These are phyloP conservation scores for Fusarium mexicanum DNA, from an alignment of 2,329 filamentous ascomycete species.

Conservation along the genomic window DNA sequence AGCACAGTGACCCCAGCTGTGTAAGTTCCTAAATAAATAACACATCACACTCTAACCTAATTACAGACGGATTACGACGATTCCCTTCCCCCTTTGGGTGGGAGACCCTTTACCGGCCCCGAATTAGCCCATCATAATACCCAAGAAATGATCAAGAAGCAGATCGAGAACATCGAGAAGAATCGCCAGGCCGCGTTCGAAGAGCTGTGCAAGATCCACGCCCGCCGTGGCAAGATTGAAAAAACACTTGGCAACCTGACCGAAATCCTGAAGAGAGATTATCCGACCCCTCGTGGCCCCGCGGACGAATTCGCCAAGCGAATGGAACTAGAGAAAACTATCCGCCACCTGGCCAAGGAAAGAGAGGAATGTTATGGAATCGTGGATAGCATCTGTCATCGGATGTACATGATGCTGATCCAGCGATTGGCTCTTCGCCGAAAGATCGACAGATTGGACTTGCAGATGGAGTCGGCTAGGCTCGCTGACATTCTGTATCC, in stretches of 20 bases:
- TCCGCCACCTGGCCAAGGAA: rapidly evolving
- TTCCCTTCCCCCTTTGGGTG: rapidly evolving
- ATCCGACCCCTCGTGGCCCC: too few species aligned
- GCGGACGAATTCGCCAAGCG: too few species aligned
- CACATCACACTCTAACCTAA: background rate
- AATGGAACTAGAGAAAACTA: rapidly evolving
- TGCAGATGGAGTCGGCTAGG: background rate
- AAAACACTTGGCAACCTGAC: too few species aligned
- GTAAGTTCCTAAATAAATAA: rapidly evolving
- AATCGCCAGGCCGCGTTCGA: background rate
- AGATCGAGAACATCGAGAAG: background rate
- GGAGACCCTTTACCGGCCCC: rapidly evolving
- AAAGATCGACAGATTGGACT: rapidly evolving
- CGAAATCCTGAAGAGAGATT: too few species aligned
- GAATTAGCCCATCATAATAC: rapidly evolving
- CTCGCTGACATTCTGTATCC: background rate
- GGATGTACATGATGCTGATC: background rate
- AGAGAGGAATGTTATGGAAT: rapidly evolving
- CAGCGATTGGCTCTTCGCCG: background rate
- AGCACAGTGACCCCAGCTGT: rapidly evolving
- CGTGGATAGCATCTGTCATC: rapidly evolving
- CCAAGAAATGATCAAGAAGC: background rate
- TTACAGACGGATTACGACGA: rapidly evolving
- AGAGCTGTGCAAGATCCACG: background rate
- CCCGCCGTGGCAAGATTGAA: background rate